Percentiles rank a stretch among this genome's conserved stretches.
These are phyloP conservation scores for Penicillium herquei DNA, from an alignment of 495 filamentous ascomycete species.

Conservation along the genomic window DNA sequence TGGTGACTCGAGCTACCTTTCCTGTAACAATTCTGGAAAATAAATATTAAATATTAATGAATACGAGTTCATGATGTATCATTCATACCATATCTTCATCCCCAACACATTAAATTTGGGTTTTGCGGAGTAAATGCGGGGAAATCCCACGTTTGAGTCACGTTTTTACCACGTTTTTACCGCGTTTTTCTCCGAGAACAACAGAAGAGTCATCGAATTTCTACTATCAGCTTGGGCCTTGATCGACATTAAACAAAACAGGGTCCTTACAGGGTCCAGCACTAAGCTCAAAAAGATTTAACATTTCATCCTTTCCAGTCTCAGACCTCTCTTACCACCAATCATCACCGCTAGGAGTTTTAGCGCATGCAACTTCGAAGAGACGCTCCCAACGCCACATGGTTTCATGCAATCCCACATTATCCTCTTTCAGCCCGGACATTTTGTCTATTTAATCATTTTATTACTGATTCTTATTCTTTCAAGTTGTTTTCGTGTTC, in stretches of 20 bases:
- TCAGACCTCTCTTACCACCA: not conserved
- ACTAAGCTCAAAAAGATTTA: slow-evolving; percentile 4
- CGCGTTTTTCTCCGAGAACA: not conserved
- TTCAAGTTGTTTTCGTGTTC: not conserved
- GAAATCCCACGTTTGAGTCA: not conserved
- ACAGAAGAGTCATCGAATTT: too few relatives aligned
- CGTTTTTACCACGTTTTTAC: not conserved
- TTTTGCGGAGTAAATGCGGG: not conserved
- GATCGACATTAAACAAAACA: too few relatives aligned
- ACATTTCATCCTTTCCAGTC: not conserved
- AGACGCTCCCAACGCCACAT: slow-evolving; percentile 20
- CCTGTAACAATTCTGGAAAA: not conserved
- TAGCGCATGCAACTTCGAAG: slow-evolving; percentile 22
- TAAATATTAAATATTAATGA: not conserved
- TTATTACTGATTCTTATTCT: not conserved
- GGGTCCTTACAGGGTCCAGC: too few relatives aligned
- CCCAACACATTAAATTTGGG: too few relatives aligned
- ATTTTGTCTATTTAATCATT: not conserved
- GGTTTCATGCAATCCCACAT: slow-evolving; percentile 20
- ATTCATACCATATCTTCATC: too few relatives aligned
- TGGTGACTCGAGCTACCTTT: too few relatives aligned
- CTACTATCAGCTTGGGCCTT: too few relatives aligned
- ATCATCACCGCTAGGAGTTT: not conserved
- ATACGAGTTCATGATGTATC: not conserved
- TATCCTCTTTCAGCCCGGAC: slow-evolving; percentile 5